Base-by-base conservation (phyloP, 1,139 yeast species). In the Geotrichum europaeum region DNA sequence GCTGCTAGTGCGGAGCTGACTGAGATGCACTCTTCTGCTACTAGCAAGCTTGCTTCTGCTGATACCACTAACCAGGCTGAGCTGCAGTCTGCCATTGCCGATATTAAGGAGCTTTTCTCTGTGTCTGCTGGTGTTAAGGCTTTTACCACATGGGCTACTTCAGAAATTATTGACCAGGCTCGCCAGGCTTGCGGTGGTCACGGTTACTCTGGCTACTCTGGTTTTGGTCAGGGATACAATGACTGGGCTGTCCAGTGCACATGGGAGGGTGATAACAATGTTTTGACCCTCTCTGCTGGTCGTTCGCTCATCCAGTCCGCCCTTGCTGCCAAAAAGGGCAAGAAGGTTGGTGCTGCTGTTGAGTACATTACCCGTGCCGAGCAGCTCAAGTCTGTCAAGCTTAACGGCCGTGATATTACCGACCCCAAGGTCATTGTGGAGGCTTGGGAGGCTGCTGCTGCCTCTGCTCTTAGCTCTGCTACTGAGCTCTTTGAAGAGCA, bases 231-330 rank as follows among this genome's bases (percentile, higher is more conserved):
- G 72, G 91, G 91, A 47, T 88, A 83, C 76, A 82, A 82, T 64
- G 96, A 89, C 72, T 90, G 95, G 89, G 95, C 86, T 36, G 96
- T 89, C 53, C 96, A 89, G 77, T 88, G 95, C 76, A 89, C 96
- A 36, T 89, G 96, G 96, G 96, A 89, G 78, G 96, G 96, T 76
- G 96, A 89, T 74, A 89, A 89, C 78, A 89, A 85, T 71, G 86
- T 89, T 57, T 79, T 89, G 67, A 89, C 89, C 18, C 82, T 88
- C 74, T 85, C 89, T 62, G 84, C 89, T 65, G 96, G 96, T 67
- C 72, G 76, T 40, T 65, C 73, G 7, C 66, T 73, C 22, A 69
- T 73, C 55, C 74, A 72, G 66, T 62, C 68, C 25, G 66, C 67
- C 54, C 57, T 70, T 52, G 64, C 61, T 15, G 67, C 68, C 20